phyloP scores from a whole-genome alignment of 495 filamentous ascomycete genomes.

The Tuber magnatum region DNA sequence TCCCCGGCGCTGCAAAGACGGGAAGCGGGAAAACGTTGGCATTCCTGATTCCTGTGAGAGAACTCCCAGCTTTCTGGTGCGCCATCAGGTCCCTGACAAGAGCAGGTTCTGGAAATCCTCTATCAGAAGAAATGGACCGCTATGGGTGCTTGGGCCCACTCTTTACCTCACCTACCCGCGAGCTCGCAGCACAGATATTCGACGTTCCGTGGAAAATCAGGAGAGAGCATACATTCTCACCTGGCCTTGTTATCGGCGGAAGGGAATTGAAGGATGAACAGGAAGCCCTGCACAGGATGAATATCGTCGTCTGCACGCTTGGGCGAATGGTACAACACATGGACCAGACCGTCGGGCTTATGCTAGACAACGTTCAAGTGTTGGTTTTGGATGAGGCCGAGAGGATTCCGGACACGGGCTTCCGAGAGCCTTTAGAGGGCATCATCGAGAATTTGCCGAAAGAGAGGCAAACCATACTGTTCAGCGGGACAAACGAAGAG shows the following conservation, averaged over 20 bases:
- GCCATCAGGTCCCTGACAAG: not conserved
- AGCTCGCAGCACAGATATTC: conserved; percentile 95
- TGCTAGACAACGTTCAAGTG: conserved; percentile 83
- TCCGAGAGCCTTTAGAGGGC: conserved; percentile 82
- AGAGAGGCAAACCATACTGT: conserved; percentile 82
- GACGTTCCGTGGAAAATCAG: conserved; percentile 88
- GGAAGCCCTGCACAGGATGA: conserved; percentile 82
- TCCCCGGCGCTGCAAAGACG: conserved; percentile 93
- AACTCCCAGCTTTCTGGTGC: not conserved
- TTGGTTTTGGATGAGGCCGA: conserved; percentile 95
- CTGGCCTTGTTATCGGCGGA: conserved; percentile 90
- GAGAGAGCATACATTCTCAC: conserved; percentile 81
- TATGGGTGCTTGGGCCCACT: conserved; percentile 81
- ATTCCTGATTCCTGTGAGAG: conserved; percentile 70
- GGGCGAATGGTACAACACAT: conserved; percentile 93
- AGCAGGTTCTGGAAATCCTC: conserved; percentile 67
- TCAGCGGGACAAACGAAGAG: conserved; percentile 95
- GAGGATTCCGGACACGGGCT: conserved; percentile 96
- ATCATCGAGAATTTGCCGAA: conserved; percentile 87
- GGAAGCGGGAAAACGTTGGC: conserved; percentile 94
- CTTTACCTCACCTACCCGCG: conserved; percentile 87
- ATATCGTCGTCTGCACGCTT: conserved; percentile 93
- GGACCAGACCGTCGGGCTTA: conserved; percentile 85
- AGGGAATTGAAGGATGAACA: conserved; percentile 83
- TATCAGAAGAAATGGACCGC: conserved; percentile 85